phyloP scores from a whole-genome alignment of 225 moss, liverwort and hornwort species.

The Anthoceros angustus region DNA sequence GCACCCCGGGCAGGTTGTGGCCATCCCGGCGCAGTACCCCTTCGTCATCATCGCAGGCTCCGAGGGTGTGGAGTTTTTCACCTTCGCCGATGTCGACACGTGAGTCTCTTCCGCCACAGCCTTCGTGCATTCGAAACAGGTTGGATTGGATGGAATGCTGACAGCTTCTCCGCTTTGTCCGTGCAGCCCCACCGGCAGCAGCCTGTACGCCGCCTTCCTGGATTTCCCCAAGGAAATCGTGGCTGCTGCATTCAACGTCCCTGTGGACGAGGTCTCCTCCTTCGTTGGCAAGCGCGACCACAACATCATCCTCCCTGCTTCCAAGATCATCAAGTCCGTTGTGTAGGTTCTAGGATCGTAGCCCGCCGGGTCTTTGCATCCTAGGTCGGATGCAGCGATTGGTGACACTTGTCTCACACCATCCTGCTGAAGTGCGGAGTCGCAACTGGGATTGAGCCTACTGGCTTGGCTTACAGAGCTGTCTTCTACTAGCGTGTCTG shows the following conservation, averaged over 20 bases:
- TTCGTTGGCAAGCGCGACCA: slow-evolving; percentile 3
- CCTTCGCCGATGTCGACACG: neutral
- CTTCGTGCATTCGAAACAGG: too few species aligned
- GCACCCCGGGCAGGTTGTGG: neutral
- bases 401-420: neutral
- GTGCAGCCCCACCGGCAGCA: slow-evolving; percentile 2
- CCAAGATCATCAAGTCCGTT: neutral
- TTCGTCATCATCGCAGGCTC: neutral
- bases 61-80: neutral
- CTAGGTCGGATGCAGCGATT: neutral
- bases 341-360: neutral
- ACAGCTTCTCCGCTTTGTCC: too few species aligned
- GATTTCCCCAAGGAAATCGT: neutral
- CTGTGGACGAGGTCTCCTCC: neutral
- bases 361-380: neutral
- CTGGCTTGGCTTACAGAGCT: too few species aligned
- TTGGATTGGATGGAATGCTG: too few species aligned
- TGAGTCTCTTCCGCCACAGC: too few species aligned
- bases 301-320: slow-evolving; percentile 4
- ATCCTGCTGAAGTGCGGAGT: neutral
- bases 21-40: neutral
- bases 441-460: neutral
- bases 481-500: neutral
- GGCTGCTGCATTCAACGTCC: neutral
- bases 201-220: neutral